Base-by-base conservation (phyloP, 202 grass and related monocot species). In the Eragrostis tef region DNA sequence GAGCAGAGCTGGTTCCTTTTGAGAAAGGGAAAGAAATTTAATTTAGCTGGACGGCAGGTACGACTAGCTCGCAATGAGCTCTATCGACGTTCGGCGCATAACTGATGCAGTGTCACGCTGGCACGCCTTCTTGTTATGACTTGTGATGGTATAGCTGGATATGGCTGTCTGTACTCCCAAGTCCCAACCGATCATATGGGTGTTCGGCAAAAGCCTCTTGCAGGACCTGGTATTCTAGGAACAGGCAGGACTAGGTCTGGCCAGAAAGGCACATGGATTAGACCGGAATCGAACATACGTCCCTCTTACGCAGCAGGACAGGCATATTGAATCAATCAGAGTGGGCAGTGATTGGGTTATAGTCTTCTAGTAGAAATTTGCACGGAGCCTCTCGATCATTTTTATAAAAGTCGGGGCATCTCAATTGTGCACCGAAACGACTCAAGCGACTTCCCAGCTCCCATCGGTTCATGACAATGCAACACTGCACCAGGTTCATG, bases 91-190 rank as follows among this genome's bases (percentile, higher is more conserved):
- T 26, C 58, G 14, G 14, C 61, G 27, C 43, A 49, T 19, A 8
- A 60, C 27, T 68, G 56, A 62, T 71, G 15, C 26, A 11, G 44
- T 50, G 53, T 51, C 81, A 48, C 50, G 20, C n/a, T 44, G 20
- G 34, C 49, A 74, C 49, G 66, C 9, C 83, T 53, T 2, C 1
- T 71, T 36, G 46, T 47, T 52, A 34, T 22, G 49, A 15, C n/a
- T 41, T 34, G 3, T 26, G 46, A 20, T 46, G 51, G 42, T 54
- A 39, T 39, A 82, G 56, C 65, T 83, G 72, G 73, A 58, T 64
- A 64, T 8, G 12, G 46, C 17, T 63, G 36, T 46, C 49, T 67
- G 41, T 24, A 46, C 61, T 42, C n/a, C n/a, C n/a, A n/a, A 31
- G 2, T 31, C n/a, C 11, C 58, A 27, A 25, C 24, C 13, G 9